A percentile compares a stretch with the other conserved stretches of the same genome.
Conservation (phyloP, 768 basidiomycete species). For the Rhodotorula kratochvilovae region DNA sequence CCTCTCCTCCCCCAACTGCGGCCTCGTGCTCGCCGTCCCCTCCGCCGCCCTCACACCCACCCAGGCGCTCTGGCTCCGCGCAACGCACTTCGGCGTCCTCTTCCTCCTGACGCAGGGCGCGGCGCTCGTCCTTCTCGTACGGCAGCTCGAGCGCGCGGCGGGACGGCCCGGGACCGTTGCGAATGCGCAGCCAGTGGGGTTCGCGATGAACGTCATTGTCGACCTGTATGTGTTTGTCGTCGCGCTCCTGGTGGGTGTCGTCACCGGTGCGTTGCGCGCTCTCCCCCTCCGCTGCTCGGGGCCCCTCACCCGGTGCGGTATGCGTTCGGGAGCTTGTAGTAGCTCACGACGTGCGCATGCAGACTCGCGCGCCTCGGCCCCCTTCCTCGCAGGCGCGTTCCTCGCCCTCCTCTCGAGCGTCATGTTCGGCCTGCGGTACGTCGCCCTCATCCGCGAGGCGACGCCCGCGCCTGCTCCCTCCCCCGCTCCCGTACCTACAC, state of each 20-base stretch:
- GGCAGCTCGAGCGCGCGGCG: slow-evolving; percentile 38
- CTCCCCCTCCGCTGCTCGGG: background rate
- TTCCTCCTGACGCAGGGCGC: slow-evolving; percentile 18
- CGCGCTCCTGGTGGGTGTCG: slow-evolving; percentile 27
- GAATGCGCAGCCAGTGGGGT: slow-evolving; percentile 10
- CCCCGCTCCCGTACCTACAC: background rate
- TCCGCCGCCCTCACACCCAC: background rate
- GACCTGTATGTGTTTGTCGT: slow-evolving; percentile 40
- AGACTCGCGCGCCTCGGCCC: slow-evolving; percentile 34
- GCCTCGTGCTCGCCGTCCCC: slow-evolving; percentile 33
- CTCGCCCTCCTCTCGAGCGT: slow-evolving; percentile 38
- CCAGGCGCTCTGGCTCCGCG: slow-evolving; percentile 28
- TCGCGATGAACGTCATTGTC: slow-evolving; percentile 24
- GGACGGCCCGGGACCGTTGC: slow-evolving; percentile 5
- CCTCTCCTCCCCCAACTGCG: slow-evolving; percentile 40
- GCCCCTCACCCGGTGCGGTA: background rate
- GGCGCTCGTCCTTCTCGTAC: slow-evolving; percentile 30
- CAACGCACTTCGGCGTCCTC: slow-evolving; percentile 26
- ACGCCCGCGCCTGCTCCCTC: slow-evolving; percentile 7
- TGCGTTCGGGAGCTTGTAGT: too few relatives aligned
- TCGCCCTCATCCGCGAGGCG: slow-evolving; percentile 37
- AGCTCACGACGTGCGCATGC: background rate
- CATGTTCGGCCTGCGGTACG: slow-evolving; percentile 42
- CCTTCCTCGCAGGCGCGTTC: slow-evolving; percentile 39
- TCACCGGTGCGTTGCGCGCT: slow-evolving; percentile 3